phyloP scores from a whole-genome alignment of 805 yeast genomes.

The Metschnikowia proteae region DNA sequence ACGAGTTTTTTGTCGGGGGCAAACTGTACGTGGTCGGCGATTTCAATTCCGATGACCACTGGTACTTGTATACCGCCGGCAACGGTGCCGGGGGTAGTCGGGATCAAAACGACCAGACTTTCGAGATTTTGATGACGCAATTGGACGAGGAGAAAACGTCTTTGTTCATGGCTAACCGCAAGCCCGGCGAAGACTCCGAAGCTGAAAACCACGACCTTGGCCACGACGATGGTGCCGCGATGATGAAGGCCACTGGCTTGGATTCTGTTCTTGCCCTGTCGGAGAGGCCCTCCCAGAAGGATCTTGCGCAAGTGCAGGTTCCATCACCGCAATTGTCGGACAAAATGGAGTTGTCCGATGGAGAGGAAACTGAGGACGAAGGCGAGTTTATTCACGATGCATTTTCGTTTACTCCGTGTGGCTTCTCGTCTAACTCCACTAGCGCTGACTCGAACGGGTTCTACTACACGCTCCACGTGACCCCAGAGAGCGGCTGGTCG shows the following conservation, averaged over 20 bases:
- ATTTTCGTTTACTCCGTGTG: slow-evolving; percentile 90
- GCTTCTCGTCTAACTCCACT: slow-evolving; percentile 85
- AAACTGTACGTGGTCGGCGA: slow-evolving; percentile 71
- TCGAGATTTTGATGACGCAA: slow-evolving; percentile 90
- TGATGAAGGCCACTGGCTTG: slow-evolving; percentile 60
- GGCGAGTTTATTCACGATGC: slow-evolving; percentile 66
- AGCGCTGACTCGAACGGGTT: slow-evolving; percentile 45
- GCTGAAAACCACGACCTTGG: slow-evolving; percentile 63
- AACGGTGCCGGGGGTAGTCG: slow-evolving; percentile 9
- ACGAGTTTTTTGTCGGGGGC: slow-evolving; percentile 59
- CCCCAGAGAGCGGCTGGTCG: slow-evolving; percentile 93
- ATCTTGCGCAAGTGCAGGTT: slow-evolving; percentile 17
- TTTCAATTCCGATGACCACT: slow-evolving; percentile 73
- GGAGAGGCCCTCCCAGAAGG: neutral
- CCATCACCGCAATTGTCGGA: slow-evolving; percentile 37
- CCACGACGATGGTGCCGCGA: slow-evolving; percentile 70
- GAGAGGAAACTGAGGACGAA: slow-evolving; percentile 4
- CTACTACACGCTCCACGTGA: slow-evolving; percentile 83
- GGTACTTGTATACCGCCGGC: slow-evolving; percentile 82
- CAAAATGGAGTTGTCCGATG: slow-evolving; percentile 23
- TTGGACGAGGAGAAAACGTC: slow-evolving; percentile 54
- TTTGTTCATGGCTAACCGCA: slow-evolving; percentile 55
- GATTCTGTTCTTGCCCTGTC: slow-evolving; percentile 47
- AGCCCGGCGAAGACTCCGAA: slow-evolving; percentile 38
- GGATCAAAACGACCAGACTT: slow-evolving; percentile 56